Conservation (phyloP, 2,329 filamentous ascomycete species). For the Colletotrichum eremochloae region DNA sequence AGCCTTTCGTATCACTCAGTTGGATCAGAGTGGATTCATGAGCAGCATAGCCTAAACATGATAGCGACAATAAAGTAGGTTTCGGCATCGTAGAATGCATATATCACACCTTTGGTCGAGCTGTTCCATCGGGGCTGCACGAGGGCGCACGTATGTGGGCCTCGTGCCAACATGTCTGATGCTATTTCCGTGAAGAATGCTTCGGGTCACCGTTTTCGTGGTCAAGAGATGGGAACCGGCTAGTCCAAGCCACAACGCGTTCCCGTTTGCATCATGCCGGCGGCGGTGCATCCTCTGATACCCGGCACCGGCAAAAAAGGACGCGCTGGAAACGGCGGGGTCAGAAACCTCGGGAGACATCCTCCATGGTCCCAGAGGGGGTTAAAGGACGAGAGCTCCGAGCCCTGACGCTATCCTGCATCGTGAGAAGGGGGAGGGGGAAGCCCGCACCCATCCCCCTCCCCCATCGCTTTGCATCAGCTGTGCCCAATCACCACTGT, state of each 20-base stretch:
- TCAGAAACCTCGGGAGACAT: constrained; percentile 34
- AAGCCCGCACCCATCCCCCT: background rate
- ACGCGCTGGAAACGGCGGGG: constrained; percentile 12
- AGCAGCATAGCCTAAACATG: background rate
- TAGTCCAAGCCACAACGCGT: background rate
- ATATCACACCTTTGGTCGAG: constrained; percentile 6
- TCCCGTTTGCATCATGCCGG: constrained; percentile 4
- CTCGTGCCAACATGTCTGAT: constrained; percentile 19
- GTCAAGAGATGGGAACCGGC: background rate
- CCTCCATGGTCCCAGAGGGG: constrained; percentile 39
- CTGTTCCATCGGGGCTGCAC: background rate
- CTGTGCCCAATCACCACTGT: background rate
- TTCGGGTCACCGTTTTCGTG: background rate
- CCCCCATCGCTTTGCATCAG: background rate
- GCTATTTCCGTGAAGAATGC: background rate
- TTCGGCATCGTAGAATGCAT: constrained; percentile 8
- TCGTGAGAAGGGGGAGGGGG: constrained; percentile 14
- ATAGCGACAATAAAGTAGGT: background rate
- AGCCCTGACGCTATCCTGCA: constrained; percentile 32
- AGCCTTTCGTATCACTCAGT: background rate
- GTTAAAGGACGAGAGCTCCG: constrained; percentile 24
- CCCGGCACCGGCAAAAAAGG: background rate
- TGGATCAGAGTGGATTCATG: background rate
- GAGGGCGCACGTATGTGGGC: background rate
- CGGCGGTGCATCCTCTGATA: background rate